phyloP scores from a whole-genome alignment of 768 basidiomycete genomes.

The Phlebiopsis flavidoalba region DNA sequence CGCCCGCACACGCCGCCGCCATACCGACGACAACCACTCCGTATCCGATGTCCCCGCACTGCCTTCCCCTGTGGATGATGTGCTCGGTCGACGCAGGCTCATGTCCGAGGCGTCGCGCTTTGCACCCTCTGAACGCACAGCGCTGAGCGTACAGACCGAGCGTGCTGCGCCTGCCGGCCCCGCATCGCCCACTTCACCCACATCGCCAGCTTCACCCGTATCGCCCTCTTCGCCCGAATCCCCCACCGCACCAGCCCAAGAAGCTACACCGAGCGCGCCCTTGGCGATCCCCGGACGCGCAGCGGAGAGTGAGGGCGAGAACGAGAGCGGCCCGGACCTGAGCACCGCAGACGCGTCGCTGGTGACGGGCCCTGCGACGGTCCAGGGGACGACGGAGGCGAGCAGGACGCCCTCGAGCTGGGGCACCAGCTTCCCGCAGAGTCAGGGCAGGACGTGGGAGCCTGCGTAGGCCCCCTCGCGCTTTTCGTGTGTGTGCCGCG shows the following conservation, averaged over 20 bases:
- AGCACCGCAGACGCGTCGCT: constrained; percentile 69
- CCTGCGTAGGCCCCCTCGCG: constrained; percentile 9
- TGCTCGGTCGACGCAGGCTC: background rate
- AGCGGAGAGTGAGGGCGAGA: background rate
- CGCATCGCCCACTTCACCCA: background rate
- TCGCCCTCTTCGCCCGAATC: background rate
- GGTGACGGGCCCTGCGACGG: constrained; percentile 58
- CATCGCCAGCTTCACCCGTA: constrained; percentile 4
- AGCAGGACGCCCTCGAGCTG: constrained; percentile 43
- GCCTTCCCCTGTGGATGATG: constrained; percentile 11
- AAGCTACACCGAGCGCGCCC: constrained; percentile 2
- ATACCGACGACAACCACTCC: constrained; percentile 10
- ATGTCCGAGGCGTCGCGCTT: constrained; percentile 4
- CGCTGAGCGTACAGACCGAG: constrained; percentile 11
- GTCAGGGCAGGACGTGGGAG: constrained; percentile 8
- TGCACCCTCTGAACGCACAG: constrained; percentile 3
- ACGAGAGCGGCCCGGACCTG: constrained; percentile 48
- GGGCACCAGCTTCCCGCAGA: constrained; percentile 35
- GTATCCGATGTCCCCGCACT: constrained; percentile 16
- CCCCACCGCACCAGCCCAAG: no score
- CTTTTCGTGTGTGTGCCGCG: background rate
- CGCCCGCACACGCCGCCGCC: constrained; percentile 27
- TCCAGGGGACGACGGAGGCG: constrained; percentile 51
- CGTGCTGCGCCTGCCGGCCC: constrained; percentile 2
- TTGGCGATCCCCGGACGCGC: constrained; percentile 22